Evolutionary conservation across 345 rosid species (phyloP), one percentile per base, ranked within the genome.

Genomic region (Cochlearia excelsa): DNA sequence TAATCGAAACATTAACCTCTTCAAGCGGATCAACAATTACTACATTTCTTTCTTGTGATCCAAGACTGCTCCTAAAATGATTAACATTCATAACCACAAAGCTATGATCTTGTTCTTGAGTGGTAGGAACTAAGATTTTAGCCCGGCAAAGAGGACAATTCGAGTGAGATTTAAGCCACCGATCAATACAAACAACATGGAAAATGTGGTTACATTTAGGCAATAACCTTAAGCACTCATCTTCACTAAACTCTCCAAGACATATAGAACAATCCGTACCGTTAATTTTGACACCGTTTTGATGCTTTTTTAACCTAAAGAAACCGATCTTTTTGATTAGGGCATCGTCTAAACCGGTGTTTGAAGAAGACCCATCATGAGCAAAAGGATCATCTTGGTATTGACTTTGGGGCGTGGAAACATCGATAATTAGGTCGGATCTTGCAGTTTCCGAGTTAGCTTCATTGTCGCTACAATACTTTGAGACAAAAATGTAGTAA

Each of bases 61-160:
- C 73, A 39, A 62, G 69, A 40, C 43, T 65, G 35, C 68, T 68
- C 7, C 63, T 63, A 57, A 78, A 68, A 57, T 45, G 62, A 54
- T 66, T 59, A 61, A 51, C 56, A 66, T 68, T 79, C 34, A 69
- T 55, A 41, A 46, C 63, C 9, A 67, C 48, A 49, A 62, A 33
- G 50, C 45, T 43, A 66, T 74, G 63, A 51, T 8, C 49, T 44
- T 60, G 70, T 66, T 53, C 74, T 68, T 37, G 83, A 59, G 67
- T 53, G 50, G 57, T 51, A 1, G 78, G 35, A 47, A 77, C 70
- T 34, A 74, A 50, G 23, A 93, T 70, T 45, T 82, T 80, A 9
- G 90, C 85, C 1, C 99, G 94, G 57, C 97, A 89, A 51, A 93
- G 54, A 0, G 99, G 99, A 74, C 99, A 93, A 52, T 80, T 89